phyloP scores from a whole-genome alignment of 2,329 filamentous ascomycete species.

The Claviceps spartinae region DNA sequence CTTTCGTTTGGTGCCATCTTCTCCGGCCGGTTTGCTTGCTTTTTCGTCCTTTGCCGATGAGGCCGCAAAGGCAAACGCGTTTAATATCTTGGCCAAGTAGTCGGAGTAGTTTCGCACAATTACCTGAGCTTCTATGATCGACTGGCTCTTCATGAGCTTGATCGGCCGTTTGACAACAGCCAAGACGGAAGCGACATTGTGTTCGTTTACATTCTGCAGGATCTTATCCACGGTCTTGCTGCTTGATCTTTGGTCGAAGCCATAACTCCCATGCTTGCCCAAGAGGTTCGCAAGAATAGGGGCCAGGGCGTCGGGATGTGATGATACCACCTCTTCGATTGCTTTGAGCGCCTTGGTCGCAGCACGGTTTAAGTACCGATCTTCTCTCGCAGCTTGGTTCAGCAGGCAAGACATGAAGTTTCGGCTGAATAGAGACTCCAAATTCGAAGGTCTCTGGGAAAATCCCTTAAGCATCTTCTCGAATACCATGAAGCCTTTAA shows the following conservation, averaged over 20 bases:
- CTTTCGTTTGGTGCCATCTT: constrained; percentile 5
- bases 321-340: constrained; percentile 51
- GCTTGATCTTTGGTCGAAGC: constrained; percentile 77
- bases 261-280: constrained; percentile 54
- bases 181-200: constrained; percentile 41
- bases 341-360: constrained; percentile 63
- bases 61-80: constrained; percentile 16
- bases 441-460: constrained; percentile 31
- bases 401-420: constrained; percentile 73
- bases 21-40: not conserved
- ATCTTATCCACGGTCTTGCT: constrained; percentile 72
- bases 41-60: constrained; percentile 3
- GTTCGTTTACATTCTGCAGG: constrained; percentile 43
- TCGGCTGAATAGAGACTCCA: constrained; percentile 57
- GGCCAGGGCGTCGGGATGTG: constrained; percentile 44
- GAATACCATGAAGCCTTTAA: constrained; percentile 81
- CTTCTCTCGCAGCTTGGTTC: constrained; percentile 66
- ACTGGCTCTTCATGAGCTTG: constrained; percentile 13
- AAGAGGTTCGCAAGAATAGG: constrained; percentile 55
- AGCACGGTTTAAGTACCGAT: constrained; percentile 67
- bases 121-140: constrained; percentile 15
- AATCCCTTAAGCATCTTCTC: constrained; percentile 53
- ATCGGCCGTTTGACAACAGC: constrained; percentile 33
- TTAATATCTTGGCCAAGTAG: constrained; percentile 40
- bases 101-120: constrained; percentile 36